Evolutionary conservation across 1,284 basidiomycete genomes (phyloP).

Genomic region (Cryptococcus sp.): DNA sequence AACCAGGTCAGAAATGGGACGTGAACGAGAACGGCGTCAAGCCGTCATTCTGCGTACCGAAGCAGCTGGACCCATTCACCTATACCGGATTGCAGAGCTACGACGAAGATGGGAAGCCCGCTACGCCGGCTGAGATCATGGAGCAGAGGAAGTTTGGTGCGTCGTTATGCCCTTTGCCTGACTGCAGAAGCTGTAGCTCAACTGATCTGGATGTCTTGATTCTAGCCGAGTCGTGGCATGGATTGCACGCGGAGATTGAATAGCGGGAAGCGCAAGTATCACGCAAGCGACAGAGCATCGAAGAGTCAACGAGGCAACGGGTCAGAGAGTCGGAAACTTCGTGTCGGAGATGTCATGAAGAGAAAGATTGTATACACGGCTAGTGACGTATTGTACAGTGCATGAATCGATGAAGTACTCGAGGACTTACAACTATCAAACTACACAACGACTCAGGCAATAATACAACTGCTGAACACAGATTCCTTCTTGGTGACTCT

Average conservation of each 20-base stretch:
- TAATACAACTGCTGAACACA: neutral
- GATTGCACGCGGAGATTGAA: constrained; percentile 9
- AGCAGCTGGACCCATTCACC: constrained; percentile 53
- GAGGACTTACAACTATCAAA: neutral
- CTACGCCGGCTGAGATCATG: neutral
- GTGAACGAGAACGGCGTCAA: constrained; percentile 61
- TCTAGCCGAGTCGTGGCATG: constrained; percentile 11
- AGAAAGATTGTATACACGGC: neutral
- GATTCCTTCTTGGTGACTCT: neutral
- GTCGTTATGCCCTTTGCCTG: neutral
- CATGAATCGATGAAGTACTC: neutral
- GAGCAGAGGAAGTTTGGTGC: constrained; percentile 12
- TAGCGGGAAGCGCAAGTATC: neutral
- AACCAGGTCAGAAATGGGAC: constrained; percentile 54
- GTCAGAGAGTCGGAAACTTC: neutral
- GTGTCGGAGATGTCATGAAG: too few relatives aligned
- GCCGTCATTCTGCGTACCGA: constrained; percentile 58
- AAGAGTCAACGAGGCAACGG: neutral
- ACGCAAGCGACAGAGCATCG: neutral
- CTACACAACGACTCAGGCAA: neutral
- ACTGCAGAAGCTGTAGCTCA: too few relatives aligned
- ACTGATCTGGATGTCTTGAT: neutral
- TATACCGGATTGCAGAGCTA: constrained; percentile 18
- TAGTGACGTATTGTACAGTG: neutral
- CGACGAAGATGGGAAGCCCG: constrained; percentile 17